Evolutionary conservation across 2,329 filamentous ascomycete genomes (phyloP).

Genomic region (Trichothecium sympodiale): DNA sequence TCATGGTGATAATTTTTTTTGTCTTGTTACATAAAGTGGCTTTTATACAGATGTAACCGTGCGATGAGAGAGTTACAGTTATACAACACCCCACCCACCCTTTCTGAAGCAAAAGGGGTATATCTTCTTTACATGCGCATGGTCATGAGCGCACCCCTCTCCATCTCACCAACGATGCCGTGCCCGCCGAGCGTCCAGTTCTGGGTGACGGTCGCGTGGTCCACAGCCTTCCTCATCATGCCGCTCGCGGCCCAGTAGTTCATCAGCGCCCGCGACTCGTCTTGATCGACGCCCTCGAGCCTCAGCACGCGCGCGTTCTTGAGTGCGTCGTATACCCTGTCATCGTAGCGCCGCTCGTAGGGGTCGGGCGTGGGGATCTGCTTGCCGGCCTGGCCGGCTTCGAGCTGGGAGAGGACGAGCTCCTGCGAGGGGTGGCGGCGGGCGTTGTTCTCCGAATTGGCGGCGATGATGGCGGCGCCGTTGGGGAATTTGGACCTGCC

Average conservation of each 20-base stretch:
- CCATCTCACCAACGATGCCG: conserved; percentile 77
- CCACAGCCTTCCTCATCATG: conserved; percentile 58
- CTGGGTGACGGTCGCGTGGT: conserved; percentile 61
- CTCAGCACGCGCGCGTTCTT: conserved; percentile 39
- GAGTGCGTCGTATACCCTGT: conserved; percentile 41
- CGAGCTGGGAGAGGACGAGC: conserved; percentile 49
- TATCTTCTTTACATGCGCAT: conserved; percentile 28
- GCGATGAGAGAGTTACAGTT: too few species aligned
- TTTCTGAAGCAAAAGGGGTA: neutral
- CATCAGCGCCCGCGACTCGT: conserved; percentile 69
- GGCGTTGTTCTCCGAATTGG: conserved; percentile 62
- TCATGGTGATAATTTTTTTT: neutral
- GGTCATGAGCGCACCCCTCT: conserved; percentile 48
- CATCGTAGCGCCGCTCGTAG: conserved; percentile 45
- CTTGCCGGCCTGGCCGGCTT: conserved; percentile 28
- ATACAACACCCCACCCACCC: too few species aligned
- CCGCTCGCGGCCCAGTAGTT: conserved; percentile 91
- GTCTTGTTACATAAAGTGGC: too few species aligned
- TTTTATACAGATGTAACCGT: too few species aligned
- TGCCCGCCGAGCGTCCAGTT: conserved; percentile 76
- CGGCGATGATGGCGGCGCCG: conserved; percentile 68
- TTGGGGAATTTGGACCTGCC: conserved; percentile 49
- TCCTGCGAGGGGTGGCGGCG: conserved; percentile 56
- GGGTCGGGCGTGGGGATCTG: conserved; percentile 34
- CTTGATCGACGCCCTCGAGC: conserved; percentile 58